Evolutionary conservation across 495 filamentous ascomycete genomes (phyloP), one percentile per base, ranked within the genome.

Genomic region (Bathelium albidoporum): DNA sequence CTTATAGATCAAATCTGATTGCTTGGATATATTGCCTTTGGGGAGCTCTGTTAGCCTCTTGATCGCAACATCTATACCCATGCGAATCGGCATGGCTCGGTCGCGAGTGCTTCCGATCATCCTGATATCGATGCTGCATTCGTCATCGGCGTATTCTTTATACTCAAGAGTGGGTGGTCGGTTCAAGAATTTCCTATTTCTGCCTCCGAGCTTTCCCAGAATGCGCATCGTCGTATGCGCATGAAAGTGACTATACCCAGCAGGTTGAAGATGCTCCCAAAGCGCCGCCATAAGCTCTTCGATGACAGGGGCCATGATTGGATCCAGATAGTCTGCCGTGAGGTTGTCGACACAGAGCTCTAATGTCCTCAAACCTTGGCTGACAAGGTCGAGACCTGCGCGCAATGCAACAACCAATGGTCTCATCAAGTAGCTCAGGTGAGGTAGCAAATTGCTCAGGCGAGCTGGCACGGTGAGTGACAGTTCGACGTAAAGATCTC

Each of bases 181-280:
- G 20, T 87, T 96, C 74, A 97, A 83, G 76, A 96, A 99, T 70
- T 92, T 95, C 12, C 95, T 76, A 67, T 99, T 99, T 39, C 95
- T 83, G 55, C 95, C 95, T 44, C 95, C 95, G 43, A 99, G 83
- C 73, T 99, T 99, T 12, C 95, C 95, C 2, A 99, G 81, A 60
- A 99, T 99, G n/a, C 95, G 81, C 84, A 97, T 95, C 0, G 95
- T 97, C 0, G 94, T 97, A 71, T 99, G 95, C 1, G 95, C 87
- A 72, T 96, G 91, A 72, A 96, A 95, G 69, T 99, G 95, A 68
- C 89, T 95, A 71, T 97, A 96, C 0, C 94, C 92, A 60, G 88
- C 85, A 2, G 95, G 95, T 65, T 86, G 87, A 34, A 99, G 80
- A 71, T 97, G 95, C 63, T 96, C 90, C 83, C 93, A 97, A 9